Conservation (phyloP, 192 early-diverging fungal species). For the Backusella circina region DNA sequence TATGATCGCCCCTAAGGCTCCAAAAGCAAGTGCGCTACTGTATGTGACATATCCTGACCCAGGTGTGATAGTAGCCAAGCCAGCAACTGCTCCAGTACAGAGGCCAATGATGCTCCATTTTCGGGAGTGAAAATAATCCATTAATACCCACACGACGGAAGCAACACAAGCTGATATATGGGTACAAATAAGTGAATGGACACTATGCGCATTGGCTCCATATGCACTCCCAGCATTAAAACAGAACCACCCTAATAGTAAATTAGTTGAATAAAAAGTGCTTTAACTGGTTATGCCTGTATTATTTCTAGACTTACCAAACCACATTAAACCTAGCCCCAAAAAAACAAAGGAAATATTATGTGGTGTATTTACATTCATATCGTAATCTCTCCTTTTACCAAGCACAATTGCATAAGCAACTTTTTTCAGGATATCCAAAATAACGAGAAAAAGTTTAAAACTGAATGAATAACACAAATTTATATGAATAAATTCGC, state of each 20-base stretch:
- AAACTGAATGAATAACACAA: not conserved
- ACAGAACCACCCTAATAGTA: constrained; percentile 68
- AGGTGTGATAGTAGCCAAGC: constrained; percentile 85
- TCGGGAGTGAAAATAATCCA: constrained; percentile 64
- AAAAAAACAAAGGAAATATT: constrained; percentile 80
- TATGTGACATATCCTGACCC: constrained; percentile 76
- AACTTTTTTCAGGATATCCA: constrained; percentile 29
- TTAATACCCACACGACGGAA: constrained; percentile 65
- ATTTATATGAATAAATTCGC: not conserved
- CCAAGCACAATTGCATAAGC: constrained; percentile 80
- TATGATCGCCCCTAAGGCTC: constrained; percentile 55
- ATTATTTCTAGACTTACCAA: constrained; percentile 74
- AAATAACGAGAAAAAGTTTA: not conserved
- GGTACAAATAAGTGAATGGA: constrained; percentile 75
- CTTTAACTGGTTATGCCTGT: not conserved
- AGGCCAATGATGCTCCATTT: constrained; percentile 81
- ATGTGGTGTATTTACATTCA: constrained; percentile 70
- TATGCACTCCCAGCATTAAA: constrained; percentile 82
- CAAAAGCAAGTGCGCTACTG: constrained; percentile 75
- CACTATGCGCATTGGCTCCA: constrained; percentile 64
- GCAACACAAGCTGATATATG: constrained; percentile 67
- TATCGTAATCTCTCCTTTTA: constrained; percentile 65
- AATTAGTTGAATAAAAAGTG: not conserved
- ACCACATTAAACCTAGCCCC: constrained; percentile 78
- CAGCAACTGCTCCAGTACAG: constrained; percentile 86